Base-by-base conservation (phyloP, 805 yeast species). In the Yarrowia sp. region DNA sequence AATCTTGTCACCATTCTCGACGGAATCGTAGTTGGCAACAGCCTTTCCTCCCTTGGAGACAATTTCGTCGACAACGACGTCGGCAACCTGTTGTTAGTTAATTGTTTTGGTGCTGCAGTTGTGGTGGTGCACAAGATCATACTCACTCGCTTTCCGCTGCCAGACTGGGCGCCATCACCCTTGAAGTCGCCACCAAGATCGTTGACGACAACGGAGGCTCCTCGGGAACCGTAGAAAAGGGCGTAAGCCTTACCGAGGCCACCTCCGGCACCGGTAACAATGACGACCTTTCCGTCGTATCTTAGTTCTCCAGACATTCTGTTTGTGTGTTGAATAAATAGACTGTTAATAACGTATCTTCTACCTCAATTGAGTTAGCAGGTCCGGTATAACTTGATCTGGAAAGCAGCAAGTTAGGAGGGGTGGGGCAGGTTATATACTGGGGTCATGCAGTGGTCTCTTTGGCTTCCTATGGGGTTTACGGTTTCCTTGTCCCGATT, bases 191-290 rank as follows among this genome's bases (percentile, higher is more conserved):
- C 96, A 69, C 98, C 97, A 71, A 94, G 83, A 79, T 94, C 99
- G 77, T 94, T 94, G 41, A 94, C 97, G 35, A 94, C 97, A 45
- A 94, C 97, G 74, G 89, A 89, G 70, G 98, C 99, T 43, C 98
- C 98, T 73, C 97, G 84, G 70, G 87, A 82, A 52, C 97, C 98
- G 79, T 84, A 94, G 73, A 89, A 92, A 41, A 92, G 80, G 5
- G 97, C 97, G 79, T 94, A 94, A 61, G 87, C 87, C 74, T 85
- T 90, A 32, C 99, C 99, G 55, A 94, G 84, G 19, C 98, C 99
- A 73, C 98, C 98, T 72, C 99, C 99, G 59, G 98, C 95, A 42
- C 99, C 99, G 63, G 98, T 94, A 77, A 94, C 87, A 69, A 94
- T 87, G 42, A 94, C 98, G 53, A 94, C 98, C 78, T 90, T 89